Conservation (phyloP, 2,329 filamentous ascomycete species). For the Hirsutella thompsonii region DNA sequence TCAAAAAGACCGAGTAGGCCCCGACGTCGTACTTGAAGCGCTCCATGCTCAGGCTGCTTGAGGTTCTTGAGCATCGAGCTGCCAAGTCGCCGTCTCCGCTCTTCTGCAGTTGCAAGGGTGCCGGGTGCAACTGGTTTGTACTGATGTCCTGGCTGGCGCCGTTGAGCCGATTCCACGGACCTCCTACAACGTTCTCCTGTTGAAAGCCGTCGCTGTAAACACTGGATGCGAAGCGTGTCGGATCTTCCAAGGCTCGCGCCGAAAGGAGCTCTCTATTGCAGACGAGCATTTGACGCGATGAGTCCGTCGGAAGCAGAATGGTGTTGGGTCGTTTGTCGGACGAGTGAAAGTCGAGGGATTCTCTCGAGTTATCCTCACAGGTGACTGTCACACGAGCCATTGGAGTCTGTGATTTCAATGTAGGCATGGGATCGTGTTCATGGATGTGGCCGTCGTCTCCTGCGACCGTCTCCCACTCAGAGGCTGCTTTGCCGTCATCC, state of each 20-base stretch:
- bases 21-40: slow-evolving; percentile 33
- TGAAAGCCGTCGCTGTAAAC: background rate
- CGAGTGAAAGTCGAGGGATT: background rate
- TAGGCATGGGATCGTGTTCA: background rate
- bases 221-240: background rate
- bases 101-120: slow-evolving; percentile 1
- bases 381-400: background rate
- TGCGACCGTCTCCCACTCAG: slow-evolving; percentile 18
- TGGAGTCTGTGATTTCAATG: background rate
- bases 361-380: too few species aligned
- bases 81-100: slow-evolving; percentile 2
- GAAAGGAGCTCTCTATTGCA: background rate
- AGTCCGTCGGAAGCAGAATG: background rate
- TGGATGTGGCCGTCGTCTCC: slow-evolving; percentile 11
- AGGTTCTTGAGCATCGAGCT: slow-evolving; percentile 15
- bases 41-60: slow-evolving; percentile 23
- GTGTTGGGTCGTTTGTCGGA: background rate
- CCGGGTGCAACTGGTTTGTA: background rate
- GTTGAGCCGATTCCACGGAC: background rate
- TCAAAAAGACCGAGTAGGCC: slow-evolving; percentile 23
- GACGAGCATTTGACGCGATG: background rate
- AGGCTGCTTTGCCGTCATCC: slow-evolving; percentile 10
- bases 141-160: background rate
- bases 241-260: background rate
- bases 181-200: background rate